Conservation (phyloP, 768 basidiomycete genomes). For the Kwoniella sp. region DNA sequence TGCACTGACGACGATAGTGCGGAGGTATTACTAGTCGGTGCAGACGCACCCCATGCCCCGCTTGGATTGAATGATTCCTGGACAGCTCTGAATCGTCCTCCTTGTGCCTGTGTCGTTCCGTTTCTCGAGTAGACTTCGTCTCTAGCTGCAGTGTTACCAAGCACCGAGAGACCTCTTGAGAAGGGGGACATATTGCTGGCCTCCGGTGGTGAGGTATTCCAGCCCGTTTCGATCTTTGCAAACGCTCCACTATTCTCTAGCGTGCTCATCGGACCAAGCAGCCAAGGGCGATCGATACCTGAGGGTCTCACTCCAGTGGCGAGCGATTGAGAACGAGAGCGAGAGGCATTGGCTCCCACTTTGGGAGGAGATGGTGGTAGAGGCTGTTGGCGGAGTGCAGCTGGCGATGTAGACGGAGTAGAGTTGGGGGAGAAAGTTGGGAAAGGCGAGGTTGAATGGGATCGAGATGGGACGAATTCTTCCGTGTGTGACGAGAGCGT, state of each 20-base stretch:
- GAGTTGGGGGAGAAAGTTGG: slow-evolving; percentile 53
- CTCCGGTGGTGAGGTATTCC: slow-evolving; percentile 35
- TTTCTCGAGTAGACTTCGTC: slow-evolving; percentile 18
- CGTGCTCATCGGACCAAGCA: slow-evolving; percentile 41
- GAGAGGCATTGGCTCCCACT: slow-evolving; percentile 42
- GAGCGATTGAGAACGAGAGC: slow-evolving; percentile 50
- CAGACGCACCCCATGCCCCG: slow-evolving; percentile 25
- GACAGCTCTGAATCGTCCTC: slow-evolving; percentile 15
- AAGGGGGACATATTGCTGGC: slow-evolving; percentile 49
- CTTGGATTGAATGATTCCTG: slow-evolving; percentile 18
- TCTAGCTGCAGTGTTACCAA: slow-evolving; percentile 11
- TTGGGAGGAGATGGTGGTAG: slow-evolving; percentile 46
- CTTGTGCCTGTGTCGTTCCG: not conserved
- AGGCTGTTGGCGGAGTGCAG: slow-evolving; percentile 15
- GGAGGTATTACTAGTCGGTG: slow-evolving; percentile 17
- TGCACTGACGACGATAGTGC: slow-evolving; percentile 36
- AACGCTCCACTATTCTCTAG: slow-evolving; percentile 33
- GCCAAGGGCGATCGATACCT: slow-evolving; percentile 33
- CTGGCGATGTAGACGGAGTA: slow-evolving; percentile 44
- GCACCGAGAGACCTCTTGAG: slow-evolving; percentile 30
- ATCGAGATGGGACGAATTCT: slow-evolving; percentile 43
- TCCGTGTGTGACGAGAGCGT: slow-evolving; percentile 46
- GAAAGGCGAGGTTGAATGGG: slow-evolving; percentile 42
- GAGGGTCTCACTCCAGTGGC: slow-evolving; percentile 46
- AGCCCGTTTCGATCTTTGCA: slow-evolving; percentile 31